Evolutionary conservation across 2,329 filamentous ascomycete species (phyloP), one percentile per base, ranked within the genome.

Genomic region (Erysiphe pisi): DNA sequence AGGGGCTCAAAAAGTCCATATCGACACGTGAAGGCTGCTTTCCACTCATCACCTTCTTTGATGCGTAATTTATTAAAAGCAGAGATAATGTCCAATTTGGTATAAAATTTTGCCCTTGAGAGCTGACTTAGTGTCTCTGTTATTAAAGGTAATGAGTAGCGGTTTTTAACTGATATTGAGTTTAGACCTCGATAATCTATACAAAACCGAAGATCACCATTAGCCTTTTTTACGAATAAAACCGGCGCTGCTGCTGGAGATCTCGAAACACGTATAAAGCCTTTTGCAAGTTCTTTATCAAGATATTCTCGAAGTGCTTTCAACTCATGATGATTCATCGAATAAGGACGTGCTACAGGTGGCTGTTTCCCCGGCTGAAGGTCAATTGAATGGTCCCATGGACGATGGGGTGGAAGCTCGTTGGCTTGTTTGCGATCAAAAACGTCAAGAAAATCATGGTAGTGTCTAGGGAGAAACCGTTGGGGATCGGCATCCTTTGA

Each of bases 1-100:
- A 61, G 47, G 25, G 73, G 73, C 28, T 75, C 47, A n/a, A 75
- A 75, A 40, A 75, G 47, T 58, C 73, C 73, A 61, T 40, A 58
- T 7, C 73, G 73, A 52, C 36, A 75, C 1, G 73, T 75, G 16
- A 75, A 75, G 3, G 49, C 73, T 36, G 25, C 73, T 75, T 75
- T 75, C 49, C 73, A 43, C 43, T 75, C 28, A 40, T 58, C 73
- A 40, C 36, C 47, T 25, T 40, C 49, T 75, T 75, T 75, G 20
- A 75, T 75, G 14, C 49, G 47, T 4, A 75, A 16, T 75, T 58
- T 75, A 40, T 75, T 75, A 43, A 75, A 61, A 22, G 47, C 25
- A 4, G 73, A 61, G 3, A 61, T 61, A n/a, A 61, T 3, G 25
- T 61, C n/a, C 3, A 61, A n/a, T 20, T 61, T 25, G 4, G 56